phyloP scores from a whole-genome alignment of 805 yeast genomes.

The Hermanozyma aechmeae region DNA sequence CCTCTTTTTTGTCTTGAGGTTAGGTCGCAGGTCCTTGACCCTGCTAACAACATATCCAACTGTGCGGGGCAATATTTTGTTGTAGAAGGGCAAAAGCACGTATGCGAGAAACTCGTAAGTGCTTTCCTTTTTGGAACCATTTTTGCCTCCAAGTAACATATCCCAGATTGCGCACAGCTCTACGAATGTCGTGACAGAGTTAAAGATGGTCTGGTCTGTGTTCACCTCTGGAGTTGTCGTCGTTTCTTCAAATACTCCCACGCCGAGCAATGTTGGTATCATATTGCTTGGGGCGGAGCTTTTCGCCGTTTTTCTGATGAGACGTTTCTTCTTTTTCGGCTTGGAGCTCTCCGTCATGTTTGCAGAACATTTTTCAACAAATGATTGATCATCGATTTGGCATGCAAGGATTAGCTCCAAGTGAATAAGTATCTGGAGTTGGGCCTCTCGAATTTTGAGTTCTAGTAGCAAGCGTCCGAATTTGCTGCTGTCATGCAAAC shows the following conservation, averaged over 20 bases:
- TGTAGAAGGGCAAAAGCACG: constrained; percentile 46
- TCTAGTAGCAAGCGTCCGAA: constrained; percentile 17
- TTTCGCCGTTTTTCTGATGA: constrained; percentile 5
- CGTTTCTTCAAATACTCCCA: constrained; percentile 16
- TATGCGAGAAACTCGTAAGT: constrained; percentile 40
- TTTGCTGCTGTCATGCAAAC: not conserved
- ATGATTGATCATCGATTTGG: constrained; percentile 25
- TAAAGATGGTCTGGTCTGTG: constrained; percentile 6
- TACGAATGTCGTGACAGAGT: constrained; percentile 31
- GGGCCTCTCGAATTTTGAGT: constrained; percentile 47
- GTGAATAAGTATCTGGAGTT: constrained; percentile 40
- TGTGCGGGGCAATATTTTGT: constrained; percentile 37
- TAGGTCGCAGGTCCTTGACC: constrained; percentile 34
- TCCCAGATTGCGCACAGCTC: constrained; percentile 51
- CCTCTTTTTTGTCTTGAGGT: constrained; percentile 4
- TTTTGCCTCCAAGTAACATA: constrained; percentile 27
- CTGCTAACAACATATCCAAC: constrained; percentile 37
- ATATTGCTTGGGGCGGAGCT: too few species aligned
- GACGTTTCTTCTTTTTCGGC: constrained; percentile 10
- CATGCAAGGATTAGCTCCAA: constrained; percentile 34
- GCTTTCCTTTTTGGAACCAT: constrained; percentile 25
- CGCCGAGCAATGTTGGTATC: constrained; percentile 35
- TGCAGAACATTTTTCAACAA: constrained; percentile 17
- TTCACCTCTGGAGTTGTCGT: constrained; percentile 4
- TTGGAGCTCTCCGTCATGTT: constrained; percentile 15